Conservation (phyloP, 1,284 basidiomycete genomes). For the Ceratobasidium sp. region DNA sequence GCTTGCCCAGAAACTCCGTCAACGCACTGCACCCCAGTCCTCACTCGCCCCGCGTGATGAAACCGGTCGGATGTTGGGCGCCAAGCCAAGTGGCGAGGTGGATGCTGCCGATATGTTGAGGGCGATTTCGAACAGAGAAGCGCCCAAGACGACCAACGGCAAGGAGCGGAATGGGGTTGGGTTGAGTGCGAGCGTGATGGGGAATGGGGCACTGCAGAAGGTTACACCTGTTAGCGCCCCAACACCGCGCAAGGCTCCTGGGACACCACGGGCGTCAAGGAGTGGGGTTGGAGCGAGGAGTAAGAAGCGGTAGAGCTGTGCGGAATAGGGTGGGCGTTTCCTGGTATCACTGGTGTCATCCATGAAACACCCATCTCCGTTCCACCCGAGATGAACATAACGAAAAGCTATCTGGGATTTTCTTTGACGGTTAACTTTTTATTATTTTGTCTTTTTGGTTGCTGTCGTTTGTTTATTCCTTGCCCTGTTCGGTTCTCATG, state of each 20-base stretch:
- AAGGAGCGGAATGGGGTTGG: background rate
- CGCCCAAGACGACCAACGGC: background rate
- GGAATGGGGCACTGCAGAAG: conserved; percentile 6
- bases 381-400: conserved; percentile 9
- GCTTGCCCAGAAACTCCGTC: conserved; percentile 1
- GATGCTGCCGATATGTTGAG: conserved; percentile 16
- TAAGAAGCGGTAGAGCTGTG: conserved; percentile 28
- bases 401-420: background rate
- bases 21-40: background rate
- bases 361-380: background rate
- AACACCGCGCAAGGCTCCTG: conserved; percentile 28
- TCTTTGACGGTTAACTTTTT: background rate
- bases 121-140: background rate
- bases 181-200: background rate
- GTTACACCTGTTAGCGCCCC: conserved; percentile 33
- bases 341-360: background rate
- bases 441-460: background rate
- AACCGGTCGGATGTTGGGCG: conserved; percentile 28
- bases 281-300: conserved; percentile 13
- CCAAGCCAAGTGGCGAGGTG: background rate
- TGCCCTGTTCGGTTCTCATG: background rate
- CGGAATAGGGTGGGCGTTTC: background rate
- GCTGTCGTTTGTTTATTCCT: conserved; percentile 1
- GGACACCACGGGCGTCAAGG: conserved; percentile 31
- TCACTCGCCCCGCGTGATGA: conserved; percentile 27